Evolutionary conservation across 2,329 filamentous ascomycete species (phyloP).

Genomic region (Beauveria sp.): DNA sequence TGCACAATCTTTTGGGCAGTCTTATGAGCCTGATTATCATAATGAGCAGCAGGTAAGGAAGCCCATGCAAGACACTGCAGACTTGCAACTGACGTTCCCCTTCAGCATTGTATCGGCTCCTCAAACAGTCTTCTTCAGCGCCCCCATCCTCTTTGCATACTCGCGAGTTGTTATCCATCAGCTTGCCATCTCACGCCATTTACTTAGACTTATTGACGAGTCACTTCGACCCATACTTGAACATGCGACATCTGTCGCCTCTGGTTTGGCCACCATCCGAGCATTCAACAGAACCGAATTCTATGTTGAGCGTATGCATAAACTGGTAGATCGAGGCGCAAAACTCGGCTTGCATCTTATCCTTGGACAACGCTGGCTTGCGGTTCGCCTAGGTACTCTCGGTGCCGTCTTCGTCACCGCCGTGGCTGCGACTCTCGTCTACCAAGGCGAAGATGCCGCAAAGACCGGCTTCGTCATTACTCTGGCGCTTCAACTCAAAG

Average conservation of each 20-base stretch:
- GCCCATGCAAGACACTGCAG: not conserved
- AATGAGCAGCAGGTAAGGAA: not conserved
- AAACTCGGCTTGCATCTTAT: conserved; percentile 9
- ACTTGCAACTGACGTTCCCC: not conserved
- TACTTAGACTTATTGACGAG: not conserved
- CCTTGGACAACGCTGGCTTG: conserved; percentile 3
- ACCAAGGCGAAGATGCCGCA: not conserved
- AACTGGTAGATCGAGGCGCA: not conserved
- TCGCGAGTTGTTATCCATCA: not conserved
- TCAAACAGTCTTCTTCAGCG: not conserved
- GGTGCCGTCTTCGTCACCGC: conserved; percentile 8
- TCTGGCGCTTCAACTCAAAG: conserved; percentile 8
- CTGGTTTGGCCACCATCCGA: conserved; percentile 11
- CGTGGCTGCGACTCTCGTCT: conserved; percentile 1
- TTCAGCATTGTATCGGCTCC: not conserved
- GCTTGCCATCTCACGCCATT: not conserved
- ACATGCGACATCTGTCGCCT: not conserved
- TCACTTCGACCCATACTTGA: conserved; percentile 1
- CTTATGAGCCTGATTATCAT: not conserved
- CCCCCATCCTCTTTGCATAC: not conserved
- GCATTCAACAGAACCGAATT: conserved; percentile 5
- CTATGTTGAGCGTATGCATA: conserved; percentile 4
- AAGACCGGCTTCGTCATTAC: conserved; percentile 7
- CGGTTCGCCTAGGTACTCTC: conserved; percentile 1
- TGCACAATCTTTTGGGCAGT: conserved; percentile 2